These are phyloP conservation scores for Violaceomyces palustris DNA, from an alignment of 1,284 basidiomycete species.

Conservation along the genomic window DNA sequence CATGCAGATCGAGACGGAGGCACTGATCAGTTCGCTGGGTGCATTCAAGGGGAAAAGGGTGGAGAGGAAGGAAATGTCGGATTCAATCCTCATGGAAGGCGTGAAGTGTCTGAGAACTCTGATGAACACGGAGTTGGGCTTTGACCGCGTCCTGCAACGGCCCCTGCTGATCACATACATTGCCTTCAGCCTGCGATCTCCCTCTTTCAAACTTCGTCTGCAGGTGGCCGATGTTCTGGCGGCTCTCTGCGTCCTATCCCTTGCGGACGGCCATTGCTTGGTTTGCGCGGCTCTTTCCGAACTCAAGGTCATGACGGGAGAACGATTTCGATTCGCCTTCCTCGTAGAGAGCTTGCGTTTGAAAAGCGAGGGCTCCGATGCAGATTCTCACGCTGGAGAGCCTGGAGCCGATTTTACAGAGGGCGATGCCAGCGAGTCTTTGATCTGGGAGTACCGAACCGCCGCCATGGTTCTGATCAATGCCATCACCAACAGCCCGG, in stretches of 20 bases:
- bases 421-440: constrained; percentile 15
- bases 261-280: constrained; percentile 66
- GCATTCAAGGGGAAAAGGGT: constrained; percentile 4
- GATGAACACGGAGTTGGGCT: constrained; percentile 78
- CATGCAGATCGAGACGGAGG: constrained; percentile 28
- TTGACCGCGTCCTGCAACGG: constrained; percentile 65
- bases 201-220: constrained; percentile 65
- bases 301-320: constrained; percentile 66
- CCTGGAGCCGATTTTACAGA: no score
- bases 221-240: constrained; percentile 74
- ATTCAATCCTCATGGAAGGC: constrained; percentile 32
- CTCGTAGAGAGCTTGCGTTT: constrained; percentile 65
- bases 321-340: constrained; percentile 73
- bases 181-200: constrained; percentile 64
- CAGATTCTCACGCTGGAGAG: constrained; percentile 1
- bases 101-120: constrained; percentile 76
- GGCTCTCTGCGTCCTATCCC: constrained; percentile 72
- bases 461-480: constrained; percentile 72
- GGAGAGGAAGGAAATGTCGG: constrained; percentile 40
- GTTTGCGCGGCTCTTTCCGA: constrained; percentile 76
- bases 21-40: constrained; percentile 9
- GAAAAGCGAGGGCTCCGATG: constrained; percentile 46
- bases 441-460: constrained; percentile 72
- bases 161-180: constrained; percentile 69
- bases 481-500: constrained; percentile 71